Evolutionary conservation across 2,329 filamentous ascomycete genomes (phyloP).

Genomic region (Sporothrix globosa): DNA sequence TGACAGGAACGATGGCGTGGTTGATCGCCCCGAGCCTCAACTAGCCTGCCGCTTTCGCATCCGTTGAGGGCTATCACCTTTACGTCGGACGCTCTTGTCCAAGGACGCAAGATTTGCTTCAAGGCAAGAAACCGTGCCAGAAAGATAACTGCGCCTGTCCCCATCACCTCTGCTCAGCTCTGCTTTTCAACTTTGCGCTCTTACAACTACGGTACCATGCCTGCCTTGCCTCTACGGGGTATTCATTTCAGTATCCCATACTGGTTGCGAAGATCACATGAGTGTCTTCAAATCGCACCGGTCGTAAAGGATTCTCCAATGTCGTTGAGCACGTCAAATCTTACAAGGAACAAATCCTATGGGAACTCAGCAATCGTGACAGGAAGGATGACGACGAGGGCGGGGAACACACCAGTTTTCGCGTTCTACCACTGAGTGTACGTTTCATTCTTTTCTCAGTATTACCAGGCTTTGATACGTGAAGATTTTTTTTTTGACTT

Average conservation of each 20-base stretch:
- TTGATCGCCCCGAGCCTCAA: constrained; percentile 7
- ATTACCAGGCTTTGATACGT: background rate
- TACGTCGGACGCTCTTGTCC: no score
- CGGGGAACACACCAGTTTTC: background rate
- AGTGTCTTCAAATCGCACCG: no score
- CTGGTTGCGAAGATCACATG: no score
- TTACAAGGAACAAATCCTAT: background rate
- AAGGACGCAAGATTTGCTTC: background rate
- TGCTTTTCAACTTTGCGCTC: no score
- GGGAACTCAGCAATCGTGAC: background rate
- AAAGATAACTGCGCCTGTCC: background rate
- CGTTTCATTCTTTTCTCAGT: background rate
- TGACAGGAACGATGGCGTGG: background rate
- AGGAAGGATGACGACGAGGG: background rate
- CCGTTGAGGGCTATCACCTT: no score
- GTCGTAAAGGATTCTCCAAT: no score
- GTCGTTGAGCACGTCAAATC: background rate
- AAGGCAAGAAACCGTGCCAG: constrained; percentile 1
- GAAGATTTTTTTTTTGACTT: background rate
- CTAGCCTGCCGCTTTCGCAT: background rate
- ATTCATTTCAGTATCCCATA: no score
- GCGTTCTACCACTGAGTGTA: background rate
- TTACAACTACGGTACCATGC: no score
- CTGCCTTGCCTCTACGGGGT: no score
- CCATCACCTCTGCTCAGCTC: background rate